phyloP scores from a whole-genome alignment of 176 grass and related monocot genomes.

The Tillandsia leiboldiana region DNA sequence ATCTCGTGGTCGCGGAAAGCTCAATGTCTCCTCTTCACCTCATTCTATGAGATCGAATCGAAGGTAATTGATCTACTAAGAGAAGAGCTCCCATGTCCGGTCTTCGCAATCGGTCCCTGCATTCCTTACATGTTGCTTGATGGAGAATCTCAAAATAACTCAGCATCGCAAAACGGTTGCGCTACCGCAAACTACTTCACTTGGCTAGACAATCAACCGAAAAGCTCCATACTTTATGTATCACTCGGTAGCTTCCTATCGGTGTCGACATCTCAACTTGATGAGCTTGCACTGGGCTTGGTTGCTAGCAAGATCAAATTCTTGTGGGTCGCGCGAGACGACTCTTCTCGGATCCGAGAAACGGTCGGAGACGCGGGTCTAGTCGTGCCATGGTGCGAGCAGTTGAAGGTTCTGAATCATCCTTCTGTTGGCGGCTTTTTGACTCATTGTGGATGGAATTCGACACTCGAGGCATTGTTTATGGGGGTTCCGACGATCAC shows the following conservation, averaged over 20 bases:
- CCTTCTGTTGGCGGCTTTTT: constrained; percentile 41
- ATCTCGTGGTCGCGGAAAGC: constrained; percentile 23
- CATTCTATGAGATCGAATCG: constrained; percentile 41
- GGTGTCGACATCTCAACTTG: constrained; percentile 28
- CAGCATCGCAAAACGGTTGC: not conserved
- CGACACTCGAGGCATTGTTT: constrained; percentile 33
- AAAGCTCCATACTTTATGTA: constrained; percentile 29
- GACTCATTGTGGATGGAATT: constrained; percentile 52
- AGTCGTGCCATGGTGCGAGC: constrained; percentile 38
- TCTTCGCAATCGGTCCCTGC: constrained; percentile 34
- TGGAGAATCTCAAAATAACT: not conserved
- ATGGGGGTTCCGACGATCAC: constrained; percentile 37
- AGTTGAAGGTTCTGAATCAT: constrained; percentile 37
- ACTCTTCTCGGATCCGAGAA: constrained; percentile 20
- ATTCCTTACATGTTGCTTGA: constrained; percentile 26
- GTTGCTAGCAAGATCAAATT: constrained; percentile 17
- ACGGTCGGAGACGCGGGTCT: constrained; percentile 13
- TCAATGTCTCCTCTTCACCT: constrained; percentile 36
- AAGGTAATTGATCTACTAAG: constrained; percentile 19
- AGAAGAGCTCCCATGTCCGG: constrained; percentile 12
- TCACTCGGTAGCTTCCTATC: constrained; percentile 46
- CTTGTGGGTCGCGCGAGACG: constrained; percentile 29
- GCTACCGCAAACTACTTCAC: constrained; percentile 17
- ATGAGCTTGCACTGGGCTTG: constrained; percentile 37
- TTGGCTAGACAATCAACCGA: constrained; percentile 29